phyloP scores from a whole-genome alignment of 2,329 filamentous ascomycete species.

The Rhynchosporium agropyri region DNA sequence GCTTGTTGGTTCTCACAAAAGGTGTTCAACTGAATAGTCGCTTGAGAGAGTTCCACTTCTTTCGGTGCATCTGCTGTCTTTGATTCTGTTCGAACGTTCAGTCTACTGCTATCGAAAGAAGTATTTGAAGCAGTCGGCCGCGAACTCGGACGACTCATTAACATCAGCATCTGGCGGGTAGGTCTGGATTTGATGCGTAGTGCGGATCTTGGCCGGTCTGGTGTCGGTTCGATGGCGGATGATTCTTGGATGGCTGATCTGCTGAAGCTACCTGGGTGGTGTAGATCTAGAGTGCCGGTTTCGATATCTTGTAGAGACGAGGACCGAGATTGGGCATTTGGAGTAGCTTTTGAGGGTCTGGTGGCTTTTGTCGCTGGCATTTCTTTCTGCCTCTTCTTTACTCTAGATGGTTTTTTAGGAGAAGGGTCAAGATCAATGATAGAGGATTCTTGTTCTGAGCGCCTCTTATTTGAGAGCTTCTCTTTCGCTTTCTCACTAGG shows the following conservation, averaged over 20 bases:
- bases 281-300: neutral
- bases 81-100: neutral
- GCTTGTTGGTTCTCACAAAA: slow-evolving; percentile 30
- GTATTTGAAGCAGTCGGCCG: slow-evolving; percentile 16
- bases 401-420: neutral
- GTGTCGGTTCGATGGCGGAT: slow-evolving; percentile 12
- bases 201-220: slow-evolving; percentile 29
- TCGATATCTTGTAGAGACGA: neutral
- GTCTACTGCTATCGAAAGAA: slow-evolving; percentile 4
- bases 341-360: neutral
- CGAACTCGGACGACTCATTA: slow-evolving; percentile 33
- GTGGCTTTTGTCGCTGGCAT: neutral
- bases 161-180: slow-evolving; percentile 40
- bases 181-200: slow-evolving; percentile 39
- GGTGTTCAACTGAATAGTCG: slow-evolving; percentile 27
- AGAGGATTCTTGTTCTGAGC: neutral
- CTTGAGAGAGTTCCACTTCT: slow-evolving; percentile 30
- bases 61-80: slow-evolving; percentile 2
- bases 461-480: neutral
- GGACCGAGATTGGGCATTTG: neutral
- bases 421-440: slow-evolving; percentile 6
- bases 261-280: neutral
- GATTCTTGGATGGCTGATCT: slow-evolving; percentile 9
- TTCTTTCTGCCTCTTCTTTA: neutral
- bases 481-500: neutral